Conservation (phyloP, 2,329 filamentous ascomycete genomes). For the Hypoxylon sp. region DNA sequence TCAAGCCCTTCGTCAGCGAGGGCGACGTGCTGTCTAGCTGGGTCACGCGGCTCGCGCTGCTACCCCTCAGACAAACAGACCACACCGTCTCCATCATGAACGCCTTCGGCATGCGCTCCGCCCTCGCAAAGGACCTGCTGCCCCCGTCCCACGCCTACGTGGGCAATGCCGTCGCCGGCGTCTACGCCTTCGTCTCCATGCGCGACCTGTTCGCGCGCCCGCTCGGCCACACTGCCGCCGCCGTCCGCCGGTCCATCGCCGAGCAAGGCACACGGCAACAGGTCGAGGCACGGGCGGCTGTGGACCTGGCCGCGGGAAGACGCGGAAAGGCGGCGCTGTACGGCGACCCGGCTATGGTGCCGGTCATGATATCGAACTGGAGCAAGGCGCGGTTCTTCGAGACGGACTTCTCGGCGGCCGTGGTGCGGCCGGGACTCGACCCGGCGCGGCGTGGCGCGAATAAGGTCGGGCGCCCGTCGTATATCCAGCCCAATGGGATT, state of each 20-base stretch:
- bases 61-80: constrained; percentile 45
- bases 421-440: constrained; percentile 36
- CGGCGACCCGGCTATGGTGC: constrained; percentile 41
- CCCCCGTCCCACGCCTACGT: constrained; percentile 48
- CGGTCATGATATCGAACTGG: constrained; percentile 56
- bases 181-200: constrained; percentile 46
- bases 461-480: constrained; percentile 39
- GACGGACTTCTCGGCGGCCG: constrained; percentile 55
- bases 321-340: constrained; percentile 40
- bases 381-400: constrained; percentile 55
- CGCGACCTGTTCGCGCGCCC: constrained; percentile 46
- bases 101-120: constrained; percentile 57
- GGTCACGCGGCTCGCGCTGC: constrained; percentile 53
- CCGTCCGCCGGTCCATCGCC: constrained; percentile 54
- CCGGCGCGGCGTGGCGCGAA: constrained; percentile 24
- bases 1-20: constrained; percentile 60
- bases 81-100: constrained; percentile 57
- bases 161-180: constrained; percentile 42
- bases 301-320: constrained; percentile 20
- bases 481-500: constrained; percentile 42
- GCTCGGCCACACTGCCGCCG: constrained; percentile 42
- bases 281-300: constrained; percentile 42
- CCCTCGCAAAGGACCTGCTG: constrained; percentile 52
- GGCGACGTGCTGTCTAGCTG: constrained; percentile 63
- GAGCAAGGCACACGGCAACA: constrained; percentile 55